Conservation (phyloP, 1,284 basidiomycete genomes). For the Ganoderma lucidum region DNA sequence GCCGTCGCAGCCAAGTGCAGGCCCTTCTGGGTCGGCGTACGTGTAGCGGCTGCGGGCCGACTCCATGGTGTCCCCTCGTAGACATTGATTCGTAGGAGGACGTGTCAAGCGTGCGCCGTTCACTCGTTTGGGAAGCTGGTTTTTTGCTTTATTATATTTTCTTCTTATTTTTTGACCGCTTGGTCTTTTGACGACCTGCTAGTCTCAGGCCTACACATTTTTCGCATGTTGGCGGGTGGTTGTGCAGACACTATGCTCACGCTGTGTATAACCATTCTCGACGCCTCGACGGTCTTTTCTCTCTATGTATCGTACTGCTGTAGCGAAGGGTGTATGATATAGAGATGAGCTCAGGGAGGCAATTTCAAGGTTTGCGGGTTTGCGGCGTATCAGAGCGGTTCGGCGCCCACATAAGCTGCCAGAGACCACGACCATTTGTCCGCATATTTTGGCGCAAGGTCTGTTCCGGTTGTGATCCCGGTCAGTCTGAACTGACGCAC, state of each 20-base stretch:
- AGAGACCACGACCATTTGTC: too few relatives aligned
- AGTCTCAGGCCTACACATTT: constrained; percentile 24
- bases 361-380: background rate
- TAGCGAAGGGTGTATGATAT: constrained; percentile 19
- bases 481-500: too few relatives aligned
- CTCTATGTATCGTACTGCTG: constrained; percentile 18
- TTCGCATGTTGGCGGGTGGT: constrained; percentile 16
- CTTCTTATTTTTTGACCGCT: background rate
- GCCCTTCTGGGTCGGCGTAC: background rate
- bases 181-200: constrained; percentile 25
- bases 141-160: constrained; percentile 1
- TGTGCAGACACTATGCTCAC: constrained; percentile 1
- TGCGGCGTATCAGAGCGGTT: too few relatives aligned
- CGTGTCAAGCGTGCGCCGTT: background rate
- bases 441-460: too few relatives aligned
- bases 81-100: background rate
- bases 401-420: too few relatives aligned
- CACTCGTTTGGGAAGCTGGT: constrained; percentile 10
- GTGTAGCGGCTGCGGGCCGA: background rate
- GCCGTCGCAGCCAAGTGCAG: background rate
- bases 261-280: constrained; percentile 13
- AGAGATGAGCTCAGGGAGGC: background rate
- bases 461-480: too few relatives aligned
- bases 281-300: constrained; percentile 12
- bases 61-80: background rate